These are phyloP conservation scores for Scytalidium sp. DNA, from an alignment of 2,329 filamentous ascomycete species.

Conservation along the genomic window DNA sequence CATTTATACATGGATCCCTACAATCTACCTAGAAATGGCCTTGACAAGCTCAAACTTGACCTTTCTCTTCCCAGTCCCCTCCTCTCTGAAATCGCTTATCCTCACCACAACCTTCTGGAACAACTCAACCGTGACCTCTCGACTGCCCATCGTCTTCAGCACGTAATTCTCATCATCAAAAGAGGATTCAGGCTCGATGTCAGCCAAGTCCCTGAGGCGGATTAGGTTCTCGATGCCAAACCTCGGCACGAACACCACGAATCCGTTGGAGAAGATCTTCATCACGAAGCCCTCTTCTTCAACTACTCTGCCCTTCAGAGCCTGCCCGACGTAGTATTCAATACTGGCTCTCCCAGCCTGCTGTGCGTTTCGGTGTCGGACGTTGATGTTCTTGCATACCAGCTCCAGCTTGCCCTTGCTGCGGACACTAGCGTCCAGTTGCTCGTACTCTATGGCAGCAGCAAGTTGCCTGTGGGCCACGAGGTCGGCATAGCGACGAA, in stretches of 20 bases:
- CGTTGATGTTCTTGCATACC: slow-evolving; percentile 98
- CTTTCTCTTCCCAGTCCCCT: slow-evolving; percentile 92
- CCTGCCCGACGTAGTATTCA: slow-evolving; percentile 97
- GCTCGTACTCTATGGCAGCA: slow-evolving; percentile 90
- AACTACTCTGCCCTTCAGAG: slow-evolving; percentile 71
- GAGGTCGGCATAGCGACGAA: slow-evolving; percentile 95
- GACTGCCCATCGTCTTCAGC: slow-evolving; percentile 57
- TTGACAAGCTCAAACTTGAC: slow-evolving; percentile 70
- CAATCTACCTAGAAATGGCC: slow-evolving; percentile 5
- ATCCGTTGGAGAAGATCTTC: slow-evolving; percentile 95
- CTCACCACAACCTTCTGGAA: slow-evolving; percentile 90
- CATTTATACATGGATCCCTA: background rate
- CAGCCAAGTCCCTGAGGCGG: slow-evolving; percentile 76
- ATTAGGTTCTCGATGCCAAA: slow-evolving; percentile 96
- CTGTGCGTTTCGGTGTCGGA: slow-evolving; percentile 94
- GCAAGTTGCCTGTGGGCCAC: slow-evolving; percentile 92
- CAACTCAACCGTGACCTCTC: slow-evolving; percentile 66
- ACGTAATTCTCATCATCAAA: slow-evolving; percentile 87
- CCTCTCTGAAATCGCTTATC: slow-evolving; percentile 90
- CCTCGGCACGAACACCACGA: slow-evolving; percentile 91
- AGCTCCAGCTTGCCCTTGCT: slow-evolving; percentile 83
- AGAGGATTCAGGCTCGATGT: slow-evolving; percentile 72
- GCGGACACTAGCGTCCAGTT: slow-evolving; percentile 76
- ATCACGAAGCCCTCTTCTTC: slow-evolving; percentile 95
- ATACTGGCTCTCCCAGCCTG: slow-evolving; percentile 91